Evolutionary conservation across 1,139 yeast genomes (phyloP), one percentile per base, ranked within the genome.

Genomic region (Debaryomyces coudertii): DNA sequence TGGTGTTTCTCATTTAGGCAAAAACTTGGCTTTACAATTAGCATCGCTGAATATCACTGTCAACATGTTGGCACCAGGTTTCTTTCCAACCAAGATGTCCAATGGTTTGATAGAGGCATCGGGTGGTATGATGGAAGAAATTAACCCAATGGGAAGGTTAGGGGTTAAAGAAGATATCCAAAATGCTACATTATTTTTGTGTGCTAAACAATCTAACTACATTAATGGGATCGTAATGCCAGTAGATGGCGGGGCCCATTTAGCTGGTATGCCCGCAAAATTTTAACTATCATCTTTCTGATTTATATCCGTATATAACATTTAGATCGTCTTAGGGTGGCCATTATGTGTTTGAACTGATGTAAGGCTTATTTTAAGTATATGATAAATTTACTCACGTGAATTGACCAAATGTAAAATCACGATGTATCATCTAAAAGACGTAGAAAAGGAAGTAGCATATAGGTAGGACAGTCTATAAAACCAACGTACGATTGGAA

Each of bases 81-180:
- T 84, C 63, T 83, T 87, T 77, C 89, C 89, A 20, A 76, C 87
- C 28, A 85, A 84, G 64, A 86, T 87, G 93, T 77, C 90, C 39
- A 74, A 79, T 48, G 93, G 90, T 0, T 58, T 87, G 45, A 67
- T 87, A 46, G 77, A 73, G 37, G 69, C 67, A 42, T 71, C 77
- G 29, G 92, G 90, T 16, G 79, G 77, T 2, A 59, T 69, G 3
- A 71, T 79, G 68, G 60, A 63, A 43, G 71, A 66, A 15, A 62
- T 61, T 24, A 86, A 85, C 65, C 93, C 93, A 11, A 73, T 85
- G 55, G 71, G 73, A 42, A 75, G 95, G 61, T 72, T 86, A 48
- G 95, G 95, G 5, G 71, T 56, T 42, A 77, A 78, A 53, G 79
- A 79, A 46, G 93, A 87, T 61, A 66, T 87, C 46, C 80, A 80